Evolutionary conservation across 345 rosid species (phyloP).

Genomic region (Linum usitatissimum): DNA sequence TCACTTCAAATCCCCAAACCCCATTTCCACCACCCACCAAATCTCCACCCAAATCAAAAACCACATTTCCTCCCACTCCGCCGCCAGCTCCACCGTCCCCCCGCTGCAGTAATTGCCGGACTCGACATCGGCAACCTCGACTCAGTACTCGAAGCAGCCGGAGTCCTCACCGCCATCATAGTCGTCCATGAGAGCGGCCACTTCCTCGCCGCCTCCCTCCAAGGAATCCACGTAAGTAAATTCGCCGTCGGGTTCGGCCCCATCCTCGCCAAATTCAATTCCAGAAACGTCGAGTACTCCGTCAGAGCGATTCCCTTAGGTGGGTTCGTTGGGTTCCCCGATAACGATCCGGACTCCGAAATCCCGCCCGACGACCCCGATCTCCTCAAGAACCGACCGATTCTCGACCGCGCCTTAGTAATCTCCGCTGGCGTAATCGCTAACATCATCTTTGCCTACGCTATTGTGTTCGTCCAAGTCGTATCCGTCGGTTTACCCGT

Average conservation of each 20-base stretch:
- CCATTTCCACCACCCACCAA: conserved; percentile 29
- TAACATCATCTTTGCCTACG: conserved; percentile 70
- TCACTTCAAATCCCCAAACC: conserved; percentile 35
- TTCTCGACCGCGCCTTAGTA: conserved; percentile 64
- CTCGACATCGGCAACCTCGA: conserved; percentile 60
- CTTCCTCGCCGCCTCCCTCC: conserved; percentile 84
- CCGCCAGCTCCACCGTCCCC: conserved; percentile 30
- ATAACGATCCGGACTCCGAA: conserved; percentile 84
- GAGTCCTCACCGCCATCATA: conserved; percentile 75
- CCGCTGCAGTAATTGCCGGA: conserved; percentile 43
- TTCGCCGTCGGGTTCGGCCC: conserved; percentile 97
- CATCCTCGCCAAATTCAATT: conserved; percentile 69
- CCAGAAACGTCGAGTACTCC: conserved; percentile 78
- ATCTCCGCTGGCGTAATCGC: conserved; percentile 91
- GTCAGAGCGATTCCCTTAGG: conserved; percentile 86
- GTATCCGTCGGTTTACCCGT: conserved; percentile 82
- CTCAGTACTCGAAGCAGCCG: conserved; percentile 68
- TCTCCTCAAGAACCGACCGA: conserved; percentile 84
- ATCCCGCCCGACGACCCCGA: conserved; percentile 73
- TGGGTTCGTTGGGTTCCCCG: conserved; percentile 95
- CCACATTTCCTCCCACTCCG: conserved; percentile 31
- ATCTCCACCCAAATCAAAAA: conserved; percentile 17
- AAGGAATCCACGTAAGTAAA: conserved; percentile 95
- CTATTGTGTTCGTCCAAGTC: conserved; percentile 71
- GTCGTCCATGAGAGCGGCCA: conserved; percentile 88